Conservation (phyloP, 257 asterid genomes). For the Misopates orontium region DNA sequence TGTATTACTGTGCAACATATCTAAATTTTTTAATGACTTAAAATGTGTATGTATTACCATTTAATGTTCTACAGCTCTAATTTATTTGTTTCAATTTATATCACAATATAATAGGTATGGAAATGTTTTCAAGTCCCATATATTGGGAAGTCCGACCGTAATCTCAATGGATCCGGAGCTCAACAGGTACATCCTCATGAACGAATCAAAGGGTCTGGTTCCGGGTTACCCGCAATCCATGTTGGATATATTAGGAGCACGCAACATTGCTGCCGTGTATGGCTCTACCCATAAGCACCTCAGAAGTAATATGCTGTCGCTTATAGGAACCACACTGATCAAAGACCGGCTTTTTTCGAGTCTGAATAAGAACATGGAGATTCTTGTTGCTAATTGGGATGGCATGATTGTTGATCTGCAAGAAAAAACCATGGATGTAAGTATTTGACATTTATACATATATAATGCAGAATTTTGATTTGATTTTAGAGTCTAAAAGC, state of each 20-base stretch:
- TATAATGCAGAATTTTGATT: too few species aligned
- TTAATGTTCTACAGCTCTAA: too few species aligned
- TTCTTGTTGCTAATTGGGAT: constrained; percentile 59
- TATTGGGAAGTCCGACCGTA: constrained; percentile 78
- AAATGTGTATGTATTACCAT: too few species aligned
- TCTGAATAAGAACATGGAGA: constrained; percentile 51
- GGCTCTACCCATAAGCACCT: constrained; percentile 65
- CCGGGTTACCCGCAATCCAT: constrained; percentile 94
- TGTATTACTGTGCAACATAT: too few species aligned
- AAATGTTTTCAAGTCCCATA: constrained; percentile 72
- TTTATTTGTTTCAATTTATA: too few species aligned
- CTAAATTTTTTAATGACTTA: too few species aligned
- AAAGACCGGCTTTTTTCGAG: constrained; percentile 50
- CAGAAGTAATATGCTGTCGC: constrained; percentile 61
- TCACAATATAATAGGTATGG: constrained; percentile 55
- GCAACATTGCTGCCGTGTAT: constrained; percentile 70
- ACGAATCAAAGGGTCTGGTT: constrained; percentile 71
- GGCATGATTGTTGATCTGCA: constrained; percentile 55
- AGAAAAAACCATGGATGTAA: constrained; percentile 63
- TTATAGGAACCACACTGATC: constrained; percentile 55
- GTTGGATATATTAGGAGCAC: constrained; percentile 71
- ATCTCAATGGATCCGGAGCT: constrained; percentile 84
- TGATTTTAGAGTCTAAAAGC: too few species aligned
- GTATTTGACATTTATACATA: background rate
- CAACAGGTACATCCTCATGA: constrained; percentile 64